A percentile compares a stretch with the other conserved stretches of the same genome.
phyloP scores from a whole-genome alignment of 1,139 yeast genomes.

The Yamadazyma diospyri region DNA sequence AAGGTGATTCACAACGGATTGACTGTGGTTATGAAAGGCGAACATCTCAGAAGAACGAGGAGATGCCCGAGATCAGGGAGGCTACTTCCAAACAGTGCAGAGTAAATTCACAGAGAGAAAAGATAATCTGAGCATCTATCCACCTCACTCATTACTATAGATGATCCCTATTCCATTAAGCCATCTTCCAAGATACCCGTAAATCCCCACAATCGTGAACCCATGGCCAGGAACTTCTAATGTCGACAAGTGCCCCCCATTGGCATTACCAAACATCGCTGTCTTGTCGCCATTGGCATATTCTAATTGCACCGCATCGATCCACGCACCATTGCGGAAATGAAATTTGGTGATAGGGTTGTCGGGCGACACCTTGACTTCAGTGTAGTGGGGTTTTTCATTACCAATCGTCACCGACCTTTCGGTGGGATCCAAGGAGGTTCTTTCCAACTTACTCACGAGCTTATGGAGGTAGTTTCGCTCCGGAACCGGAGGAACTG shows the following conservation, averaged over 20 bases:
- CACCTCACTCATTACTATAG: conserved; percentile 25
- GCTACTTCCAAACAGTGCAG: no score
- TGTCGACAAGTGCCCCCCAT: conserved; percentile 66
- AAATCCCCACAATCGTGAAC: conserved; percentile 58
- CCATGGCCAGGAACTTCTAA: conserved; percentile 58
- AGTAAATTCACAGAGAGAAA: no score
- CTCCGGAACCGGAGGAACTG: conserved; percentile 42
- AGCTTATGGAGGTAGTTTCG: conserved; percentile 42
- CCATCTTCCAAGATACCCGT: conserved; percentile 69
- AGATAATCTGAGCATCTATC: no score
- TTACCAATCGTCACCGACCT: conserved; percentile 54
- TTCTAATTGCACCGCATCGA: conserved; percentile 78
- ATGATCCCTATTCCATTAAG: conserved; percentile 68
- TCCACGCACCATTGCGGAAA: conserved; percentile 80
- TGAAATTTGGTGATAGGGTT: conserved; percentile 60
- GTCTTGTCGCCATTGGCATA: conserved; percentile 50
- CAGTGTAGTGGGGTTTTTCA: conserved; percentile 53
- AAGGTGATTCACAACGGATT: no score
- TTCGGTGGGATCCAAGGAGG: conserved; percentile 4
- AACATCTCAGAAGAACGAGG: no score
- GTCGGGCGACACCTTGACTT: conserved; percentile 50
- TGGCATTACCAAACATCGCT: conserved; percentile 54
- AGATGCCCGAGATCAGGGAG: no score
- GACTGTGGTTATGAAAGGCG: no score
- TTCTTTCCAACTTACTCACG: conserved; percentile 14